Evolutionary conservation across 2,329 filamentous ascomycete species (phyloP).

Genomic region (Mycosphaerella sp.): DNA sequence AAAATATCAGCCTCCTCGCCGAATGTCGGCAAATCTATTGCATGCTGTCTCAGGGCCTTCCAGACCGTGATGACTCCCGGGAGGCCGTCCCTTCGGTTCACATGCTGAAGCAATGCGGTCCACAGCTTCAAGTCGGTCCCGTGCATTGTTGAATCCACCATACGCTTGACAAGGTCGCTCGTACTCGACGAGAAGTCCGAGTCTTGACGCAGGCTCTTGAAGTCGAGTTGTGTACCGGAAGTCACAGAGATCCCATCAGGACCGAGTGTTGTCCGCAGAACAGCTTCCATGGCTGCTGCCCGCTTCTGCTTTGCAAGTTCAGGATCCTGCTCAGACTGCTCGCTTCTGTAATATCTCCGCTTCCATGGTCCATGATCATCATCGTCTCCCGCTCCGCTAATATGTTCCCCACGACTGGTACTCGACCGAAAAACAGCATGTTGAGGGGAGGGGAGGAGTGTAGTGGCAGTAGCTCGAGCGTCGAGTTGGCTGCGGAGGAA

Average conservation of each 20-base stretch:
- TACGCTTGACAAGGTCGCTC: constrained; percentile 15
- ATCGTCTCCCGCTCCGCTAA: not conserved
- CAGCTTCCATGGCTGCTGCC: constrained; percentile 10
- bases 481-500: constrained; percentile 32
- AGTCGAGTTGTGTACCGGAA: not conserved
- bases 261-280: constrained; percentile 13
- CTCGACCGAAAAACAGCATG: not conserved
- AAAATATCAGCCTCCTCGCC: constrained; percentile 38
- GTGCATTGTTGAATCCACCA: constrained; percentile 32
- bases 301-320: not conserved
- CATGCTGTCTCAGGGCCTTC: constrained; percentile 34
- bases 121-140: constrained; percentile 35
- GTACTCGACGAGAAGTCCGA: constrained; percentile 25
- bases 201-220: constrained; percentile 27
- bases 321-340: not conserved
- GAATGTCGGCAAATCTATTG: constrained; percentile 37
- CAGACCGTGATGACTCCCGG: constrained; percentile 42
- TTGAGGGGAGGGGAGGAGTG: not conserved
- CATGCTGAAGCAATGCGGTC: constrained; percentile 38
- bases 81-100: constrained; percentile 37
- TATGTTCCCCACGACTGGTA: not conserved
- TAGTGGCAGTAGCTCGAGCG: constrained; percentile 4
- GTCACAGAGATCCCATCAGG: not conserved
- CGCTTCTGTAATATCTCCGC: constrained; percentile 1
- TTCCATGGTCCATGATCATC: not conserved